These are phyloP conservation scores for Picea mariana DNA, from an alignment of 83 land plant genomes.

Conservation along the genomic window DNA sequence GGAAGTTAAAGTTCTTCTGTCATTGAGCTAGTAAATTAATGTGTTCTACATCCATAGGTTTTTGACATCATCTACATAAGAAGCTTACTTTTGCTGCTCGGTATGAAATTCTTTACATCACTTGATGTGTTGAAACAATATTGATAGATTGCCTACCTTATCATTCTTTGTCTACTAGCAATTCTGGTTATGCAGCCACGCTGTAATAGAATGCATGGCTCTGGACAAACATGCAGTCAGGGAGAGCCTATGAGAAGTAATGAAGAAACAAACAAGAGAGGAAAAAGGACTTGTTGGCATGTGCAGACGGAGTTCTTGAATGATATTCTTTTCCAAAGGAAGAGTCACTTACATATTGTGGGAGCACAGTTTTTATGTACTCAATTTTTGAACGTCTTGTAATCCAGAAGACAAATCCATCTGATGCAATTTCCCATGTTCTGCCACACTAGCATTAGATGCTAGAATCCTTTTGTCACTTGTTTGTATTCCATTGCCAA, in stretches of 20 bases:
- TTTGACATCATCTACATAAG: conserved; percentile 6
- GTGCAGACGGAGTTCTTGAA: background rate
- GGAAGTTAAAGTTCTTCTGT: background rate
- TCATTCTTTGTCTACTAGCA: background rate
- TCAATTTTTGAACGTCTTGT: background rate
- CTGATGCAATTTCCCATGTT: conserved; percentile 5
- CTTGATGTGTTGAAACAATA: background rate
- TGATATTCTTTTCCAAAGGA: background rate
- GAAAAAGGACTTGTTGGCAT: background rate
- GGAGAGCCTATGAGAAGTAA: background rate
- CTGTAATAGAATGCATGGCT: background rate
- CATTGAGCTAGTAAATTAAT: background rate
- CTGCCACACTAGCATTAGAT: background rate
- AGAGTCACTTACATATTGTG: background rate
- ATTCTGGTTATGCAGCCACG: background rate
- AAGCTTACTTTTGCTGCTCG: background rate
- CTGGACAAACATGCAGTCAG: background rate
- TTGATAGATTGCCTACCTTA: background rate
- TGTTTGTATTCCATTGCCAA: background rate
- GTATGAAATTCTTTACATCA: background rate
- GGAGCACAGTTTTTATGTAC: background rate
- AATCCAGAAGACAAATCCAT: background rate
- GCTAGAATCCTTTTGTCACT: background rate
- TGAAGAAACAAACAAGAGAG: conserved; percentile 1
- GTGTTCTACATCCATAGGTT: conserved; percentile 4